Percentiles rank a stretch among this genome's conserved stretches.
Conservation (phyloP, 495 filamentous ascomycete genomes). For the Aspergillus indologenus region DNA sequence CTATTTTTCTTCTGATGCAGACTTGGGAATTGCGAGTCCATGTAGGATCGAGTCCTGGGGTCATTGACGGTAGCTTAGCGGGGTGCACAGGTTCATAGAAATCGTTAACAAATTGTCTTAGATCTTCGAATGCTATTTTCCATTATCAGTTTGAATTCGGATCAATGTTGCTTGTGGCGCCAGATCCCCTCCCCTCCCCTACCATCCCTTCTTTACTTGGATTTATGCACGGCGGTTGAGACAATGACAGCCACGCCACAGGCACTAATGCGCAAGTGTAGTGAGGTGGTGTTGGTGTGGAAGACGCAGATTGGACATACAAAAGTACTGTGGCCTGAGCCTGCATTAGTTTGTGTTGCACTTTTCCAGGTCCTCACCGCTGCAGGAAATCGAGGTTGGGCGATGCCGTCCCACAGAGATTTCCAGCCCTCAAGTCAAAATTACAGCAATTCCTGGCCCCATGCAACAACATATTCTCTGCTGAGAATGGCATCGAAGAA, state of each 20-base stretch:
- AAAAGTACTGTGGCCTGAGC: neutral
- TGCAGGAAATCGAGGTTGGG: neutral
- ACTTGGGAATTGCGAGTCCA: too few relatives aligned
- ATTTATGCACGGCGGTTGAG: neutral
- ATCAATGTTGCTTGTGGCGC: too few relatives aligned
- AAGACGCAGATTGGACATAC: neutral
- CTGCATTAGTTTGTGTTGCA: neutral
- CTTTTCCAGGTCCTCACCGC: neutral
- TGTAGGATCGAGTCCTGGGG: too few relatives aligned
- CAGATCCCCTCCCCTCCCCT: neutral
- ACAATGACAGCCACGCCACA: neutral
- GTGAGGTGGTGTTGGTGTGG: neutral
- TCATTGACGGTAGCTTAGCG: too few relatives aligned
- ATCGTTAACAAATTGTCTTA: too few relatives aligned
- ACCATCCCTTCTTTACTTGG: neutral
- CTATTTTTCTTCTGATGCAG: too few relatives aligned
- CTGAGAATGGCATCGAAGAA: neutral
- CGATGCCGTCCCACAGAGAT: neutral
- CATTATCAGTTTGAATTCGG: too few relatives aligned
- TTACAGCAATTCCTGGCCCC: too few relatives aligned
- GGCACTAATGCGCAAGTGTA: neutral
- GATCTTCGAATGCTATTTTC: too few relatives aligned
- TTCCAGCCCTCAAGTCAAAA: neutral
- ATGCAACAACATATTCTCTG: too few relatives aligned
- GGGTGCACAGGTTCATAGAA: too few relatives aligned